Conservation (phyloP, 2,329 filamentous ascomycete genomes). For the Dactylellina cionopaga region DNA sequence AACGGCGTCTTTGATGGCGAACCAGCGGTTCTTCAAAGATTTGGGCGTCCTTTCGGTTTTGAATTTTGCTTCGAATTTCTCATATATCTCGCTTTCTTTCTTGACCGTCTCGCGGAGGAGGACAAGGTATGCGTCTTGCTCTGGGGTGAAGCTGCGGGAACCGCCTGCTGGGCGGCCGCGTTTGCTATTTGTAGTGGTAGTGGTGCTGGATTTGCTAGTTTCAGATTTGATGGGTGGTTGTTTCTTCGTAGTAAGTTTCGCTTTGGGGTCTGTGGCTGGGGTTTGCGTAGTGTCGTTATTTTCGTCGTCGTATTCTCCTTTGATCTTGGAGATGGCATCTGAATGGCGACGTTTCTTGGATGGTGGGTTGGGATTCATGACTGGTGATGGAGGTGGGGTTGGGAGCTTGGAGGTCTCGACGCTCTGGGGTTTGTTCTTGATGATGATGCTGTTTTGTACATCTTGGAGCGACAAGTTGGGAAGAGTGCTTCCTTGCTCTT, state of each 20-base stretch:
- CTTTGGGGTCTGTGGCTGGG: too few species aligned
- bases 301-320: background rate
- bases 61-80: constrained; percentile 21
- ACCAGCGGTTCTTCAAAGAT: constrained; percentile 16
- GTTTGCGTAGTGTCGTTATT: background rate
- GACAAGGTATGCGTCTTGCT: constrained; percentile 19
- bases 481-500: background rate
- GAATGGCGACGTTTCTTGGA: constrained; percentile 17
- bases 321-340: background rate
- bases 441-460: background rate
- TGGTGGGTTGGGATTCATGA: too few species aligned
- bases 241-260: background rate
- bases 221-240: background rate
- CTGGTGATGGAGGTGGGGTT: background rate
- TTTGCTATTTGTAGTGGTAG: background rate
- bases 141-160: background rate
- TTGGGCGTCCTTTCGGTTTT: constrained; percentile 10
- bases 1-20: constrained; percentile 18
- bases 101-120: background rate
- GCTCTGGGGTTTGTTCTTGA: background rate
- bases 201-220: background rate
- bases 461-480: background rate
- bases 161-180: background rate
- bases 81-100: background rate
- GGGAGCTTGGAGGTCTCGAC: background rate